These are phyloP conservation scores for Leccinum insolens DNA, from an alignment of 1,284 basidiomycete genomes.

Conservation along the genomic window DNA sequence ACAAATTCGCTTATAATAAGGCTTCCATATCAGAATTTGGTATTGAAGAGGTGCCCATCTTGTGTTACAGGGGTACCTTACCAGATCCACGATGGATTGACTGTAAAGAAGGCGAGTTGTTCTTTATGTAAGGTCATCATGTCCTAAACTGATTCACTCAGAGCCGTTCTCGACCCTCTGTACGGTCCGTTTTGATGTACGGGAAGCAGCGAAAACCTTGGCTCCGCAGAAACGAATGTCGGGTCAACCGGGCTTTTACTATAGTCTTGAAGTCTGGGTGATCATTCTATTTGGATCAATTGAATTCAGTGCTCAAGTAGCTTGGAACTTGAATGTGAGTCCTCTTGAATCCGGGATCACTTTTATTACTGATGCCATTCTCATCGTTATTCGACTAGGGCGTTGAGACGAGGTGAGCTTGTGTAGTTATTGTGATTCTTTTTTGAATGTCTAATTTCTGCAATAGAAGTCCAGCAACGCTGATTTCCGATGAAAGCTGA, in stretches of 20 bases:
- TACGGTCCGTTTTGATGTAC: constrained; percentile 8
- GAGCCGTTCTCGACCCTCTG: constrained; percentile 21
- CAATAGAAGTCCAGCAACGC: neutral
- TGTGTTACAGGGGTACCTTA: constrained; percentile 17
- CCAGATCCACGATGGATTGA: constrained; percentile 19
- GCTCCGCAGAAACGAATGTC: neutral
- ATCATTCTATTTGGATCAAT: constrained; percentile 19
- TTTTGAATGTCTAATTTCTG: neutral
- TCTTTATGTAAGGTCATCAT: neutral
- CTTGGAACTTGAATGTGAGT: constrained; percentile 21
- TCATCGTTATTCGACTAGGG: neutral
- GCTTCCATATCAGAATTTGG: constrained; percentile 3
- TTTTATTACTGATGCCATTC: neutral
- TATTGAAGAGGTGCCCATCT: neutral
- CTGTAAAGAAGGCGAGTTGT: constrained; percentile 5
- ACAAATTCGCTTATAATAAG: neutral
- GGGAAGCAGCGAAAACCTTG: constrained; percentile 7
- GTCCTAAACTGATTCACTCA: neutral
- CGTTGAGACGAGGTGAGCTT: neutral
- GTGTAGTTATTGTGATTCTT: neutral
- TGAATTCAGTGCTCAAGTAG: constrained; percentile 51
- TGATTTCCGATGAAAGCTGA: neutral
- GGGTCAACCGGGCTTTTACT: constrained; percentile 11
- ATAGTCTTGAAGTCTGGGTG: constrained; percentile 6
- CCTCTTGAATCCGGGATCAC: neutral